Evolutionary conservation across 129 eudicot species (phyloP).

Genomic region (Helianthus tuberosus): DNA sequence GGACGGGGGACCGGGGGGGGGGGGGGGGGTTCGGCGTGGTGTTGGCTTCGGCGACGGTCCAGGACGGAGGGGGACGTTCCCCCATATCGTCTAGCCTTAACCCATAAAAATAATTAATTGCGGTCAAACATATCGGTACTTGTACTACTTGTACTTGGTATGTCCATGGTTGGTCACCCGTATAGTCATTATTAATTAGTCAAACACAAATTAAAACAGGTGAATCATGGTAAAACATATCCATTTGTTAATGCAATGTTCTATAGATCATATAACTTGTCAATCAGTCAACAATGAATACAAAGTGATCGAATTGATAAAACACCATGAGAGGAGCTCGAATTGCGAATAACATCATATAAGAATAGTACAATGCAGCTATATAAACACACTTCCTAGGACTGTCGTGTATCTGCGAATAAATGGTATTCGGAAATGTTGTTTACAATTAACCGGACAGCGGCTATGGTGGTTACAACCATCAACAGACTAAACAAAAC

Average conservation of each 20-base stretch:
- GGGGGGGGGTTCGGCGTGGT: no score
- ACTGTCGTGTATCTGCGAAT: slow-evolving; percentile 50
- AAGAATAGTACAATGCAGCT: not conserved
- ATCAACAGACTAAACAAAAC: slow-evolving; percentile 41
- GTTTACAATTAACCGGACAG: slow-evolving; percentile 45
- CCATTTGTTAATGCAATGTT: not conserved
- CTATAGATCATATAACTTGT: not conserved
- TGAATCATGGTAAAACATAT: not conserved
- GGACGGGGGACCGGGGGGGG: no score
- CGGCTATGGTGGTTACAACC: slow-evolving; percentile 48
- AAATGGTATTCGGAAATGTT: slow-evolving; percentile 45
- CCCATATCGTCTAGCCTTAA: no score
- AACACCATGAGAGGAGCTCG: not conserved
- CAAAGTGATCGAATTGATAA: not conserved
- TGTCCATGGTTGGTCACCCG: not conserved
- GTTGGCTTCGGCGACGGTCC: no score
- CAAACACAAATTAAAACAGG: not conserved
- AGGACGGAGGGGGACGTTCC: no score
- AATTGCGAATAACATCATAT: not conserved
- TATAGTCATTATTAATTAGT: not conserved
- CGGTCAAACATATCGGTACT: no score
- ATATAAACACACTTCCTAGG: not conserved
- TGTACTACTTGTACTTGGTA: not conserved
- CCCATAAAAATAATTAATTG: no score
- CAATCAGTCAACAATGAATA: not conserved